Conservation (phyloP, 169 alveolate genomes). For the Cryptosporidium xiaoi region DNA sequence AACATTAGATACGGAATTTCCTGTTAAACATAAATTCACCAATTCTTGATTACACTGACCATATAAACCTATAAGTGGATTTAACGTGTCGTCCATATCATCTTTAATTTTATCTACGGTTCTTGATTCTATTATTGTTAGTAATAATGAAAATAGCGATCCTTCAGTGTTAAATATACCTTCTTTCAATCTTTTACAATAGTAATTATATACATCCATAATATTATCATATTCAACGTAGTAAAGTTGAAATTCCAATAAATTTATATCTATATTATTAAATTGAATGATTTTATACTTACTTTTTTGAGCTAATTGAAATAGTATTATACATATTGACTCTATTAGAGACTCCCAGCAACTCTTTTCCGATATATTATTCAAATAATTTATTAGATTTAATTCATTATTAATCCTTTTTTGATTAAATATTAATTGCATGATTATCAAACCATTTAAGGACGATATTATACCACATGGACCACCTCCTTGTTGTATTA, state of each 20-base stretch:
- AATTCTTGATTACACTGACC: conserved; percentile 87
- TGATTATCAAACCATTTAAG: conserved; percentile 48
- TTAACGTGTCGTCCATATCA: conserved; percentile 83
- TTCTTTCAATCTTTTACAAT: conserved; percentile 75
- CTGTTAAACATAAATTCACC: conserved; percentile 82
- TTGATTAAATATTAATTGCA: conserved; percentile 50
- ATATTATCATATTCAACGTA: conserved; percentile 79
- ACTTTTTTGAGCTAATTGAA: conserved; percentile 33
- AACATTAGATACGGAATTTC: conserved; percentile 86
- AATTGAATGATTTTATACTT: conserved; percentile 40
- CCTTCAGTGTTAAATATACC: conserved; percentile 79
- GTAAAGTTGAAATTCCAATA: conserved; percentile 5
- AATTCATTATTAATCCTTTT: background rate
- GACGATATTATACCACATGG: conserved; percentile 76
- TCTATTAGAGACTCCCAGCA: conserved; percentile 55
- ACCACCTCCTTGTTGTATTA: conserved; percentile 76
- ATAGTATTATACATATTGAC: conserved; percentile 47
- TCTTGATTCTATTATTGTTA: conserved; percentile 82
- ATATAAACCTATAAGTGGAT: conserved; percentile 82
- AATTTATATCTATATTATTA: background rate
- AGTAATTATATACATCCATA: conserved; percentile 80
- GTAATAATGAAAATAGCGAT: conserved; percentile 81
- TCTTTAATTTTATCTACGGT: conserved; percentile 77
- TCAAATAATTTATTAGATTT: conserved; percentile 22
- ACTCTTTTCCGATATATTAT: conserved; percentile 6